Conservation (phyloP, 306 rosid genomes). For the Quercus wislizeni region DNA sequence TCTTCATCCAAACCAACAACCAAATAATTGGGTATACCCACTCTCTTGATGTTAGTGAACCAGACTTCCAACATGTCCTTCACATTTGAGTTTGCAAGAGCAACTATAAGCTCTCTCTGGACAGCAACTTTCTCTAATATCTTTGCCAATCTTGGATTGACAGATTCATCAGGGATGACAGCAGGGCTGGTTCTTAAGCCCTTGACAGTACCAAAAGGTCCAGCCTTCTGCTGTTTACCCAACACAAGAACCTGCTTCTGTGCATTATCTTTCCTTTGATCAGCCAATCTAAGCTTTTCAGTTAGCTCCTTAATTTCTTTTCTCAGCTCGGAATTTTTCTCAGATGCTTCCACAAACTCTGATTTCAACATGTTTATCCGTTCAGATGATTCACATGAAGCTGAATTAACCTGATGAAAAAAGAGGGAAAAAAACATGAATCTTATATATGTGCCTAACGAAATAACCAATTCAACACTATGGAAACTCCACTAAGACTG, state of each 20-base stretch:
- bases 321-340: constrained; percentile 54
- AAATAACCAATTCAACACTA: not conserved
- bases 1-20: constrained; percentile 81
- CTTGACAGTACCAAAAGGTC: constrained; percentile 82
- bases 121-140: constrained; percentile 73
- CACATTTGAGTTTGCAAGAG: constrained; percentile 84
- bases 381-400: constrained; percentile 67
- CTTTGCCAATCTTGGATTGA: constrained; percentile 78
- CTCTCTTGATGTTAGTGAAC: constrained; percentile 74
- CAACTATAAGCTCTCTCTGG: constrained; percentile 70
- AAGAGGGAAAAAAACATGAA: not conserved
- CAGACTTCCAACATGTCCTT: constrained; percentile 81
- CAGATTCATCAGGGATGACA: constrained; percentile 75
- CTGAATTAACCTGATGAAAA: constrained; percentile 47
- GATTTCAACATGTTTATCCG: constrained; percentile 63
- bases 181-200: constrained; percentile 72
- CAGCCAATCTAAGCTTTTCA: constrained; percentile 59
- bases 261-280: constrained; percentile 78
- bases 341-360: constrained; percentile 49
- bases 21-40: constrained; percentile 72
- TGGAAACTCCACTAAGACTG: not conserved
- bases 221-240: constrained; percentile 67
- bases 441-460: not conserved
- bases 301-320: constrained; percentile 66
- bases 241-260: constrained; percentile 72